phyloP scores from a whole-genome alignment of 2,329 filamentous ascomycete genomes.

The Pestalotiopsis sp. region DNA sequence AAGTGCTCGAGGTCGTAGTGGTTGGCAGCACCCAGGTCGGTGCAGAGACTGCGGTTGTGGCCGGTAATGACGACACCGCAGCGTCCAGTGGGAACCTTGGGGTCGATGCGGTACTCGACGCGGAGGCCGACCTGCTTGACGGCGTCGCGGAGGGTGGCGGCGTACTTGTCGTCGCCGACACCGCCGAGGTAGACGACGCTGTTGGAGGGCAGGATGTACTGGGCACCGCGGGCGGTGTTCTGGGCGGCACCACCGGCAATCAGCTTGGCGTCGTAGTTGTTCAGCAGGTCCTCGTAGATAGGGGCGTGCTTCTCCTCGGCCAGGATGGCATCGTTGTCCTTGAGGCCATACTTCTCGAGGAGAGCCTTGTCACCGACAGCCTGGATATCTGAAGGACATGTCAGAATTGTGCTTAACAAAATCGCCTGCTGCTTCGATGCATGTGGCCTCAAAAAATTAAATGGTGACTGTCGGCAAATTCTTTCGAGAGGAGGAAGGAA shows the following conservation, averaged over 20 bases:
- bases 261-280: constrained; percentile 90
- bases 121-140: constrained; percentile 86
- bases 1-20: constrained; percentile 95
- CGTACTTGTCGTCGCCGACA: constrained; percentile 94
- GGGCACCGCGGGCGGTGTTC: constrained; percentile 94
- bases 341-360: constrained; percentile 89
- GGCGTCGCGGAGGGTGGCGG: constrained; percentile 82
- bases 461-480: not conserved
- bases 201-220: constrained; percentile 91
- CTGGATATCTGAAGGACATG: constrained; percentile 75
- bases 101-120: constrained; percentile 93
- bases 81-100: constrained; percentile 81
- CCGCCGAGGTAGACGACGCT: constrained; percentile 93
- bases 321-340: constrained; percentile 96
- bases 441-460: not conserved
- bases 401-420: not conserved
- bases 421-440: no score
- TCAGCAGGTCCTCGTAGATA: constrained; percentile 91
- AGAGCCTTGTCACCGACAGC: constrained; percentile 80
- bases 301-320: constrained; percentile 88
- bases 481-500: not conserved
- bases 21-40: constrained; percentile 94
- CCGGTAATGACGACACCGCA: constrained; percentile 97
- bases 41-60: constrained; percentile 92
- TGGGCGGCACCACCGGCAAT: constrained; percentile 96